Evolutionary conservation across 495 filamentous ascomycete species (phyloP).

Genomic region (Lentithecium fluviatile): DNA sequence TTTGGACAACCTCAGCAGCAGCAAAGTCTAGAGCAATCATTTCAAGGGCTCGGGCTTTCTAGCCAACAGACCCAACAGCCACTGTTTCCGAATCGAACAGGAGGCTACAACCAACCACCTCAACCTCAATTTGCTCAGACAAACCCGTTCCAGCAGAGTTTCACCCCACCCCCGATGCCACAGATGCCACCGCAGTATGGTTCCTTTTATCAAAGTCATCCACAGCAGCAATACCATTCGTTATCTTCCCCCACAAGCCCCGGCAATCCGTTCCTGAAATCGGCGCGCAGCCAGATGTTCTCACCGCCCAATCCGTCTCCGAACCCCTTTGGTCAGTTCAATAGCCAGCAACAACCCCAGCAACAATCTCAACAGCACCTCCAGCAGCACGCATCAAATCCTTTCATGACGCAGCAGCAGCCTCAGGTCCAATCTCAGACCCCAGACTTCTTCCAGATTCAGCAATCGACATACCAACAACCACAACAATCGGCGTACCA

Average conservation of each 20-base stretch:
- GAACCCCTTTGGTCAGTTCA: conserved; percentile 39
- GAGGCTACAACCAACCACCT: conserved; percentile 60
- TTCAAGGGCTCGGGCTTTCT: conserved; percentile 71
- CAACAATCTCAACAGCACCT: conserved; percentile 20
- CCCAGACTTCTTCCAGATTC: conserved; percentile 14
- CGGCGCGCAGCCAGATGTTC: conserved; percentile 40
- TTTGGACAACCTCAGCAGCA: conserved; percentile 25
- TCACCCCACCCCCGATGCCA: conserved; percentile 61
- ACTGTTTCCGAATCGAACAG: conserved; percentile 81
- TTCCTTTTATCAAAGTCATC: conserved; percentile 39
- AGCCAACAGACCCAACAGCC: conserved; percentile 56
- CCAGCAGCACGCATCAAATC: conserved; percentile 7
- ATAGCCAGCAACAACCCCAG: conserved; percentile 27
- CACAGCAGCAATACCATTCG: conserved; percentile 43
- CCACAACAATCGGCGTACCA: not conserved
- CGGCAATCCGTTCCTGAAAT: conserved; percentile 42
- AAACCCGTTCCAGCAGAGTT: conserved; percentile 41
- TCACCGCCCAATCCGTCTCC: conserved; percentile 1
- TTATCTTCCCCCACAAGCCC: conserved; percentile 15
- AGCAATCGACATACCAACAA: conserved; percentile 5
- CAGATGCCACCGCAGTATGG: conserved; percentile 55
- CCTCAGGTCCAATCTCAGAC: not conserved
- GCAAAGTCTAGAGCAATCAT: conserved; percentile 58
- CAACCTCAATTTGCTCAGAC: conserved; percentile 53
- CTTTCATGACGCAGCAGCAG: conserved; percentile 8